Conservation (phyloP, 257 asterid genomes). For the Avicennia marina region DNA sequence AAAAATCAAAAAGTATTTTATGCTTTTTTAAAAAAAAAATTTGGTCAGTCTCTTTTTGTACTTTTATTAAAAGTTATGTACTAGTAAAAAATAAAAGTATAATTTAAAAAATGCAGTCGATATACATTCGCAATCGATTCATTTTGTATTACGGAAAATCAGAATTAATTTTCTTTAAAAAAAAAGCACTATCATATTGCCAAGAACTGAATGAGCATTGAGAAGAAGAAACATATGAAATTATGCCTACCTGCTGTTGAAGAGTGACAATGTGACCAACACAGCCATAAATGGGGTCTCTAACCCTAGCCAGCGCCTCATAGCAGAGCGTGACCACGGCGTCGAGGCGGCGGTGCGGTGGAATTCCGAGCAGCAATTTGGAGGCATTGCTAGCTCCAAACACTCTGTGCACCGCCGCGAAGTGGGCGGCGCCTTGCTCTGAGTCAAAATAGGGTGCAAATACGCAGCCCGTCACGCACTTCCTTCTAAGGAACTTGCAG, state of each 20-base stretch:
- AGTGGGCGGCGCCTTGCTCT: slow-evolving; percentile 59
- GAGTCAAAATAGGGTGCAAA: slow-evolving; percentile 69
- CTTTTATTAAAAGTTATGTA: no score
- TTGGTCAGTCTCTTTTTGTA: no score
- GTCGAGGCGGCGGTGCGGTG: slow-evolving; percentile 58
- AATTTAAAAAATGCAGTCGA: no score
- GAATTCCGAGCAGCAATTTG: slow-evolving; percentile 46
- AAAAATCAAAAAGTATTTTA: no score
- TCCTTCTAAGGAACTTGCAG: slow-evolving; percentile 63
- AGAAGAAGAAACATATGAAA: no score
- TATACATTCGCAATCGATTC: no score
- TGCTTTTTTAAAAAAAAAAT: no score
- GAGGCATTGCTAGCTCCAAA: slow-evolving; percentile 75
- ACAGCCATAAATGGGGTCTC: slow-evolving; percentile 69
- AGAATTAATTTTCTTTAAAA: no score
- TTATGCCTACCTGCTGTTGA: slow-evolving; percentile 47
- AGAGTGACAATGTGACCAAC: slow-evolving; percentile 58
- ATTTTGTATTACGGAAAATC: no score
- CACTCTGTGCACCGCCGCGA: slow-evolving; percentile 69
- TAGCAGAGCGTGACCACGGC: slow-evolving; percentile 62
- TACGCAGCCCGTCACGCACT: slow-evolving; percentile 51
- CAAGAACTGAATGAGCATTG: no score
- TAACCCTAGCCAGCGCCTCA: slow-evolving; percentile 64
- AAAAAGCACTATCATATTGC: no score
- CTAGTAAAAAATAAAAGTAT: no score